A percentile compares a stretch with the other conserved stretches of the same genome.
Evolutionary conservation across 345 rosid genomes (phyloP).

Genomic region (Gossypium australe): DNA sequence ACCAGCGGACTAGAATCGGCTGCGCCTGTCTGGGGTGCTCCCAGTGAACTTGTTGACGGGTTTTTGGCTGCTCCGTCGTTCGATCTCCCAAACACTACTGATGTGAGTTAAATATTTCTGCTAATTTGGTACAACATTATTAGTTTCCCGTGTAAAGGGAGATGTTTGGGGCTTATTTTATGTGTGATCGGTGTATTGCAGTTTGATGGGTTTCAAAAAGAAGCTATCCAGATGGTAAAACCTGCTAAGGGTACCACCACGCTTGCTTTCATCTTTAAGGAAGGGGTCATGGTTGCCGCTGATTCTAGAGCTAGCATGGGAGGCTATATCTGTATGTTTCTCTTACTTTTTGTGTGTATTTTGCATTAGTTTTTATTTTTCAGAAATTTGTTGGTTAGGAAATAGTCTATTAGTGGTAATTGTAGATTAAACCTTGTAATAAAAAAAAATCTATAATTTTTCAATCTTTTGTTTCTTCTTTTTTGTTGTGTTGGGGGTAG

Average conservation of each 20-base stretch:
- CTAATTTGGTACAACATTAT: not conserved
- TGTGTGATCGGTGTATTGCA: constrained; percentile 25
- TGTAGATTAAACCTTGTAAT: not conserved
- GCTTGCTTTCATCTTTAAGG: constrained; percentile 90
- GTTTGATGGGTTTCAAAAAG: constrained; percentile 91
- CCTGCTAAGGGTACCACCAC: constrained; percentile 97
- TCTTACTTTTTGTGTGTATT: not conserved
- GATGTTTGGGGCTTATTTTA: constrained; percentile 7
- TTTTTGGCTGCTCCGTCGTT: constrained; percentile 54
- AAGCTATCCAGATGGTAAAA: constrained; percentile 85
- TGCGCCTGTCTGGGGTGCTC: constrained; percentile 34
- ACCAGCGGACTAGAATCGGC: constrained; percentile 68
- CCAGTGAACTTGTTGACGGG: constrained; percentile 37
- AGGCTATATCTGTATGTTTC: constrained; percentile 83
- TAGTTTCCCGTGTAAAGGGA: not conserved
- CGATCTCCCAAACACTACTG: constrained; percentile 55
- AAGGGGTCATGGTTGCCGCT: constrained; percentile 97
- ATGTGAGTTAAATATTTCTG: constrained; percentile 38
- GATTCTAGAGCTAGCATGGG: constrained; percentile 99
- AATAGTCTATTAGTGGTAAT: not conserved
- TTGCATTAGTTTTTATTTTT: not conserved
- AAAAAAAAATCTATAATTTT: not conserved
- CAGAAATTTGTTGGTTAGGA: not conserved
- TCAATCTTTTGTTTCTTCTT: not conserved
- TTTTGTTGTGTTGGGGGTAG: not conserved